Conservation (phyloP, 805 yeast genomes). For the Myxozyma neotropica region DNA sequence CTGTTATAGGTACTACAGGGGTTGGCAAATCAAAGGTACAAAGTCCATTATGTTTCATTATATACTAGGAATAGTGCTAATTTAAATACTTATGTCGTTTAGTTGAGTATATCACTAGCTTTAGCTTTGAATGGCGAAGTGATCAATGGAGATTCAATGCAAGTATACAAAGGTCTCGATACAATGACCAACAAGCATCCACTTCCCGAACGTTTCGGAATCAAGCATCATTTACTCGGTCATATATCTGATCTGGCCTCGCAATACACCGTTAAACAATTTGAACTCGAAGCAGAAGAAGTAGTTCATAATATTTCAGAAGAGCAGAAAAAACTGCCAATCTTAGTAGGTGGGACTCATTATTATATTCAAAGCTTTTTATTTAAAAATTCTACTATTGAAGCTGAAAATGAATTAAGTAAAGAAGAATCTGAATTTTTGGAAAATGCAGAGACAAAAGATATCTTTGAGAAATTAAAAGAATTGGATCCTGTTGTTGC, state of each 20-base stretch:
- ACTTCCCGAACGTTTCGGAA: constrained; percentile 65
- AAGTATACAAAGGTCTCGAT: constrained; percentile 73
- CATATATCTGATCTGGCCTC: constrained; percentile 72
- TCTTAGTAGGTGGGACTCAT: constrained; percentile 94
- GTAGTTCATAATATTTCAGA: constrained; percentile 62
- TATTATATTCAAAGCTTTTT: constrained; percentile 81
- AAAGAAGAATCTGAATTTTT: constrained; percentile 17
- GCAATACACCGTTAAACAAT: constrained; percentile 79
- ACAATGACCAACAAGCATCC: constrained; percentile 94
- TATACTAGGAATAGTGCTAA: too few relatives aligned
- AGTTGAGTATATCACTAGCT: constrained; percentile 78
- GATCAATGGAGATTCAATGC: constrained; percentile 97
- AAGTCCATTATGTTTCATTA: too few relatives aligned
- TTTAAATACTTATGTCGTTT: neutral
- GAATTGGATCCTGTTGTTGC: constrained; percentile 71
- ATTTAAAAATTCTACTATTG: constrained; percentile 68
- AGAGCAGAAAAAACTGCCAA: constrained; percentile 70
- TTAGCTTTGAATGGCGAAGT: constrained; percentile 78
- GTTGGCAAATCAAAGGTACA: constrained; percentile 90
- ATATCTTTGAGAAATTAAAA: constrained; percentile 49
- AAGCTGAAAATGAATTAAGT: constrained; percentile 12
- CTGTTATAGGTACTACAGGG: constrained; percentile 91
- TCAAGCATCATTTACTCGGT: constrained; percentile 86
- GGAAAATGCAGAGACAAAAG: constrained; percentile 35
- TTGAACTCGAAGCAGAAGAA: constrained; percentile 67